Percentiles rank a stretch among this genome's conserved stretches.
Conservation (phyloP, 257 asterid species). For the Gardenia jasminoides region DNA sequence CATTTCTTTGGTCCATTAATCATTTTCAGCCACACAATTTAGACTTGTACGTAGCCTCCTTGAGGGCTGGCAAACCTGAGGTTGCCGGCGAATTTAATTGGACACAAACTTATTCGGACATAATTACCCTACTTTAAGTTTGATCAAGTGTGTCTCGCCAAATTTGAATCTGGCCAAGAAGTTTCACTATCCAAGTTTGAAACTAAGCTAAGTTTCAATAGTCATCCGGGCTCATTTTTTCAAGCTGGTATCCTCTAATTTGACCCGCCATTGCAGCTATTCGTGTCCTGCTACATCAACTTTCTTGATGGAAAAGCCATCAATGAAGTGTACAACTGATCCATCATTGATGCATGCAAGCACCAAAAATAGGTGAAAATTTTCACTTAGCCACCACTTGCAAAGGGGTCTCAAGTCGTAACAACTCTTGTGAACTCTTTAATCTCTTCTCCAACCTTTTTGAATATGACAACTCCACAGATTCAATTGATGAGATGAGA, state of each 20-base stretch:
- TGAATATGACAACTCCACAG: conserved; percentile 13
- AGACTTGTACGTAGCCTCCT: background rate
- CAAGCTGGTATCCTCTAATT: conserved; percentile 15
- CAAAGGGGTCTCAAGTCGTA: conserved; percentile 28
- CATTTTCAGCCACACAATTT: background rate
- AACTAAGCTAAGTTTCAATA: conserved; percentile 1
- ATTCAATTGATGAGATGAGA: conserved; percentile 13
- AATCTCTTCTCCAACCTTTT: conserved; percentile 11
- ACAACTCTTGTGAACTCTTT: conserved; percentile 32
- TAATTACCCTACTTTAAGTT: conserved; percentile 2
- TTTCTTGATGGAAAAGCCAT: conserved; percentile 26
- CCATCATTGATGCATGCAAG: background rate
- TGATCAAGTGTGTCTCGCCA: background rate
- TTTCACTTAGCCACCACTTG: conserved; percentile 20
- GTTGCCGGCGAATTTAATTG: background rate
- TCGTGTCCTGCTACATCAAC: conserved; percentile 12
- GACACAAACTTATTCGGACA: background rate
- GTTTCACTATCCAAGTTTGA: conserved; percentile 13
- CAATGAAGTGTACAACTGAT: conserved; percentile 7
- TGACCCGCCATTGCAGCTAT: conserved; percentile 17
- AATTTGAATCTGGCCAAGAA: conserved; percentile 13
- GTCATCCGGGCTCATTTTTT: background rate
- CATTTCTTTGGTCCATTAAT: too few species aligned
- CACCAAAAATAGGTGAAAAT: conserved; percentile 7
- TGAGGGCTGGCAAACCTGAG: background rate